Evolutionary conservation across 495 filamentous ascomycete genomes (phyloP).

Genomic region (Chaetomidium leptoderma): DNA sequence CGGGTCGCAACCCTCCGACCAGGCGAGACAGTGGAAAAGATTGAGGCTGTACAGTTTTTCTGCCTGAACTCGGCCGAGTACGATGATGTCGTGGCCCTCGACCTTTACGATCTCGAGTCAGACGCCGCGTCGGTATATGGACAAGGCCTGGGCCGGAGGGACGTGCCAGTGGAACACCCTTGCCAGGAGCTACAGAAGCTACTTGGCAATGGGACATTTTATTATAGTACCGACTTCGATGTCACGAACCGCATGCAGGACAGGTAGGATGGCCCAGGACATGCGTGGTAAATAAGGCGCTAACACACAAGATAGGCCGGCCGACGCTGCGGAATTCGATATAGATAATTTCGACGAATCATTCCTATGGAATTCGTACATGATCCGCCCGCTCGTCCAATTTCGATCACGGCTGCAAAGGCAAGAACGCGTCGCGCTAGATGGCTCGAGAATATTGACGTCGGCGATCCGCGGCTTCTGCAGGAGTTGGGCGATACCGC

Average conservation of each 20-base stretch:
- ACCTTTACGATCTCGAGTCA: conserved; percentile 47
- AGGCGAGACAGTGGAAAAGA: conserved; percentile 82
- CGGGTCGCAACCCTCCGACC: conserved; percentile 79
- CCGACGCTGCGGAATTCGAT: conserved; percentile 62
- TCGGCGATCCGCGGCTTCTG: conserved; percentile 93
- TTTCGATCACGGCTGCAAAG: conserved; percentile 77
- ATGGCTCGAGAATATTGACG: conserved; percentile 81
- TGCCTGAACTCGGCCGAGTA: conserved; percentile 82
- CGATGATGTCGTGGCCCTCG: conserved; percentile 64
- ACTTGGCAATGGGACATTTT: conserved; percentile 90
- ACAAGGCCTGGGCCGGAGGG: conserved; percentile 56
- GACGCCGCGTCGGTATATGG: conserved; percentile 52
- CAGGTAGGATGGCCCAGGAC: conserved; percentile 51
- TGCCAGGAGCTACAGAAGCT: conserved; percentile 87
- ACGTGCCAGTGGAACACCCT: conserved; percentile 73
- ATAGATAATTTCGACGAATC: conserved; percentile 80
- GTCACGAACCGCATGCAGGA: conserved; percentile 91
- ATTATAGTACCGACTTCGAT: conserved; percentile 96
- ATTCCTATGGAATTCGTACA: conserved; percentile 96
- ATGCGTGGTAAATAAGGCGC: background rate
- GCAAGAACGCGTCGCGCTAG: conserved; percentile 67
- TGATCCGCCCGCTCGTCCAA: conserved; percentile 86
- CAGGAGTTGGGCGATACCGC: conserved; percentile 75
- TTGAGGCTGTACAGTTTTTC: conserved; percentile 84
- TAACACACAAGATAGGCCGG: conserved; percentile 37